phyloP scores from a whole-genome alignment of 106 monocot species.

The Dioscorea zingiberensis region DNA sequence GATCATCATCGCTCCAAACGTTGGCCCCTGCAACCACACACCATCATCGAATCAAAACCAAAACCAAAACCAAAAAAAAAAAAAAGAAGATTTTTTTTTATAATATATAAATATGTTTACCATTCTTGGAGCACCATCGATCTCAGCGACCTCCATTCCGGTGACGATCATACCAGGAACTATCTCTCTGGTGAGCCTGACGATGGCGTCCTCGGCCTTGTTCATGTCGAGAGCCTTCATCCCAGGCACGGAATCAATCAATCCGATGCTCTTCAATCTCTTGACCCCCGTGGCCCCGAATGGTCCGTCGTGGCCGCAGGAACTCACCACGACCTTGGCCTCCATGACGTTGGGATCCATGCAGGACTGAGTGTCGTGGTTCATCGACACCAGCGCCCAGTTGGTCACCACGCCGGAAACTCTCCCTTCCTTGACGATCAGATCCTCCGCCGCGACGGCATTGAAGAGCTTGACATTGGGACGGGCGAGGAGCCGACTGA shows the following conservation, averaged over 20 bases:
- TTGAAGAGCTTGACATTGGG: constrained; percentile 99
- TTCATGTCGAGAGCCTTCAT: constrained; percentile 98
- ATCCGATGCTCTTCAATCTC: constrained; percentile 74
- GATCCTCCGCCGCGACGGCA: constrained; percentile 89
- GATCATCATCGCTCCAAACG: constrained; percentile 96
- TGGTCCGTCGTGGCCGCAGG: constrained; percentile 91
- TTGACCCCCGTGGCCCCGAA: constrained; percentile 94
- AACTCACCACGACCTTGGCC: constrained; percentile 51
- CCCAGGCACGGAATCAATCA: constrained; percentile 79
- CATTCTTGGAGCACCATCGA: constrained; percentile 89
- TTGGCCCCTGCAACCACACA: constrained; percentile 52
- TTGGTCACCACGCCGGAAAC: constrained; percentile 91
- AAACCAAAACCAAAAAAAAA: not conserved
- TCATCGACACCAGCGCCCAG: constrained; percentile 95
- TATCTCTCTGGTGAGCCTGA: constrained; percentile 76
- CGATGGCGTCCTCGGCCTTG: constrained; percentile 87
- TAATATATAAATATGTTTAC: constrained; percentile 28
- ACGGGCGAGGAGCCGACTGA: constrained; percentile 20
- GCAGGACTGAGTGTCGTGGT: constrained; percentile 95
- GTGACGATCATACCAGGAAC: constrained; percentile 97
- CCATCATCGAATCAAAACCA: not conserved
- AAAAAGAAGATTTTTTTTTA: not conserved
- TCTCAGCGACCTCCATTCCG: constrained; percentile 99
- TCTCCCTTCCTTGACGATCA: constrained; percentile 78
- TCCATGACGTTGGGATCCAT: not conserved